Evolutionary conservation across 1,284 basidiomycete genomes (phyloP), one percentile per base, ranked within the genome.

Genomic region (Microbotryum intermedium): DNA sequence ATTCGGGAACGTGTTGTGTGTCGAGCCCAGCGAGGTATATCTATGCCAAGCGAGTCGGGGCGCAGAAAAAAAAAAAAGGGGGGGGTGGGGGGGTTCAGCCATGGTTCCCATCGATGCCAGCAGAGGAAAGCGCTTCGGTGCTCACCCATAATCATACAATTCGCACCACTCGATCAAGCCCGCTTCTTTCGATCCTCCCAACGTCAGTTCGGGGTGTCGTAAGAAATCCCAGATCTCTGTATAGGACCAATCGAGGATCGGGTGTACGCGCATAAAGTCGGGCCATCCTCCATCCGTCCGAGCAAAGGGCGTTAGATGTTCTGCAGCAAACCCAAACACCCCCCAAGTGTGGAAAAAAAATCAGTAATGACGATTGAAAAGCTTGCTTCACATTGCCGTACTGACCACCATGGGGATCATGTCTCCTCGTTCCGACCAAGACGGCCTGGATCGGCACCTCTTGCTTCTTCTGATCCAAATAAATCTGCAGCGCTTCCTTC

Each of bases 201-300:
- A 55, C 2, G 85, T 86, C 13, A 97, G 82, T 2, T 83, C 73
- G 10, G 94, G 78, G 60, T 79, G 79, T 8, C 85, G 79, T 43
- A 98, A 77, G 76, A 94, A 98, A 1, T 78, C 76, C 95, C 95
- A 98, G 2, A 98, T 83, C 63, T 95, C 84, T 2, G 76, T 72
- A 75, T 98, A 98, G 0, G 83, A 79, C 94, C 94, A 98, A 72
- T 97, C 86, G 53, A 98, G 87, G 69, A 98, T 89, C 0, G 95
- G 94, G 73, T 98, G 94, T 29, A 98, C 84, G 23, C 94, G 84
- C 72, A 93, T 86, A 61, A 94, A 90, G 4, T 76, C 73, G 6
- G 94, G 93, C 94, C 94, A 98, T 55, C 81, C 86, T 0, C 81
- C 76, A 74, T 97, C 92, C 7, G 90, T 94, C 68, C 82, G 85